phyloP scores from a whole-genome alignment of 169 alveolate genomes.

The Theileria orientalis region DNA sequence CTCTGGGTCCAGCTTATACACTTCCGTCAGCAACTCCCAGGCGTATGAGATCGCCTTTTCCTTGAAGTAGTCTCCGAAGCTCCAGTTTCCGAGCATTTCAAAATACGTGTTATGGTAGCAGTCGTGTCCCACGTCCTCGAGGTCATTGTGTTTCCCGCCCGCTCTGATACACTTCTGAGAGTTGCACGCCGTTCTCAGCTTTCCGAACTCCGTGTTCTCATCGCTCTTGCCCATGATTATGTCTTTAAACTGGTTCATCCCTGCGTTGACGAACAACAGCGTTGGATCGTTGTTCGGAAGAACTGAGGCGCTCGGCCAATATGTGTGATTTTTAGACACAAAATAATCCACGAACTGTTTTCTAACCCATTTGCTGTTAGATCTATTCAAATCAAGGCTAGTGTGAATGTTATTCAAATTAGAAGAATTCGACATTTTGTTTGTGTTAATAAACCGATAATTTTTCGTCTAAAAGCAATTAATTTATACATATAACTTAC shows the following conservation, averaged over 20 bases:
- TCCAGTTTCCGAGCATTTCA: constrained; percentile 96
- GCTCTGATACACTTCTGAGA: constrained; percentile 95
- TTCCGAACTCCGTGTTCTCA: constrained; percentile 83
- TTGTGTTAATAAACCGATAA: neutral
- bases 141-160: constrained; percentile 85
- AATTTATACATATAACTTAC: no score
- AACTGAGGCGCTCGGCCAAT: constrained; percentile 80
- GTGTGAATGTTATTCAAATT: neutral
- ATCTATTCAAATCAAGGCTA: neutral
- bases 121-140: constrained; percentile 94
- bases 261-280: constrained; percentile 91
- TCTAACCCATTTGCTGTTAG: constrained; percentile 52
- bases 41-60: constrained; percentile 91
- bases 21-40: constrained; percentile 87
- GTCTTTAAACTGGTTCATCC: constrained; percentile 91
- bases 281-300: constrained; percentile 91
- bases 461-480: neutral
- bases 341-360: constrained; percentile 76
- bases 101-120: constrained; percentile 94
- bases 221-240: constrained; percentile 87
- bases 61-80: constrained; percentile 93
- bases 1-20: constrained; percentile 77
- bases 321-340: constrained; percentile 66
- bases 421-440: neutral
- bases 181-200: constrained; percentile 88